Evolutionary conservation across 345 rosid genomes (phyloP).

Genomic region (Arabis alpina): DNA sequence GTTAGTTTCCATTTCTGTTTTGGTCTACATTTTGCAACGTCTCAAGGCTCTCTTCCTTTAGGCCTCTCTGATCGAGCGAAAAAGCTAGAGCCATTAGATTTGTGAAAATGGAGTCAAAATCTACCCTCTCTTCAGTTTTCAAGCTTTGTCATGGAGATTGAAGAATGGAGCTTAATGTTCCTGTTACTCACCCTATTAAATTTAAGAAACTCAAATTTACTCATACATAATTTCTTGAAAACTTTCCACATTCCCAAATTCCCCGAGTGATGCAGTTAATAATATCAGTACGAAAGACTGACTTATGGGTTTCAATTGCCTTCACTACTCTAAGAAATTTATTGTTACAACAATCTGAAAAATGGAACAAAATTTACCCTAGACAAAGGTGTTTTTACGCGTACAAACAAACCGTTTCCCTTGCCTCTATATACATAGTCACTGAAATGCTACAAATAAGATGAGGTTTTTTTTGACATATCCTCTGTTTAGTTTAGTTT

Average conservation of each 20-base stretch:
- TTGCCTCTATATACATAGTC: slow-evolving; percentile 33
- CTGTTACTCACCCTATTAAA: not conserved
- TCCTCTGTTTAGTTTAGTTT: slow-evolving; percentile 2
- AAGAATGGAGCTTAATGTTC: not conserved
- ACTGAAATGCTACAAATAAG: slow-evolving; percentile 24
- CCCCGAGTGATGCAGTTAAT: not conserved
- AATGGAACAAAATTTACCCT: slow-evolving; percentile 36
- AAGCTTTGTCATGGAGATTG: not conserved
- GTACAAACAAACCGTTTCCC: slow-evolving; percentile 27
- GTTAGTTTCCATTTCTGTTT: too few species aligned
- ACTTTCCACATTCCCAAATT: not conserved
- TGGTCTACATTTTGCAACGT: too few species aligned
- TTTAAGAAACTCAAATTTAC: not conserved
- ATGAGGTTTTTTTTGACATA: not conserved
- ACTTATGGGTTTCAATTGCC: not conserved
- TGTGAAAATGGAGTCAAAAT: not conserved
- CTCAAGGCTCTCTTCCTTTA: too few species aligned
- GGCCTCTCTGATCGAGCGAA: too few species aligned
- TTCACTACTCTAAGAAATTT: slow-evolving; percentile 22
- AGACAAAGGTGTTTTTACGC: slow-evolving; percentile 11
- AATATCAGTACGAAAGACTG: not conserved
- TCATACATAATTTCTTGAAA: not conserved
- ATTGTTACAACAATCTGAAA: slow-evolving; percentile 30
- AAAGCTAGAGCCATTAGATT: too few species aligned
- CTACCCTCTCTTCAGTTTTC: too few species aligned